Percentiles rank a stretch among this genome's conserved stretches.
phyloP scores from a whole-genome alignment of 306 rosid genomes.

The Benincasa hispida region DNA sequence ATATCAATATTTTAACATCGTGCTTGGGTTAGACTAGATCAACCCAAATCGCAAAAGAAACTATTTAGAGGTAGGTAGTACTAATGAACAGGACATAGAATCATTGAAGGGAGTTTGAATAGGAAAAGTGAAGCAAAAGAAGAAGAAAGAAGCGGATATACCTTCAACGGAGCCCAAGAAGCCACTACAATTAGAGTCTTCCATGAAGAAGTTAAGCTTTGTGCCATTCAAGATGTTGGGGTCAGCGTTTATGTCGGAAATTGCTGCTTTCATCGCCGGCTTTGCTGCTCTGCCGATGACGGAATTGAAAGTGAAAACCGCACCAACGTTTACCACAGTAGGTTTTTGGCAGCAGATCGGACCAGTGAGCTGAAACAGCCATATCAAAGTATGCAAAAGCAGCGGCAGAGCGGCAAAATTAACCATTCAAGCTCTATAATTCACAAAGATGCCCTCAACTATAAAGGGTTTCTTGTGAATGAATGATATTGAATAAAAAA shows the following conservation, averaged over 20 bases:
- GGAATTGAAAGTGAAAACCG: slow-evolving; percentile 59
- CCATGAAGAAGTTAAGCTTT: slow-evolving; percentile 26
- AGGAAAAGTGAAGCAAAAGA: neutral
- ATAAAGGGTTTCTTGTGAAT: neutral
- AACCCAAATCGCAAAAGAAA: neutral
- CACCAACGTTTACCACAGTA: slow-evolving; percentile 49
- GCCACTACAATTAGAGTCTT: slow-evolving; percentile 46
- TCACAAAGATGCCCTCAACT: neutral
- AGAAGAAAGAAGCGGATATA: slow-evolving; percentile 5
- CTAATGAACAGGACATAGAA: neutral
- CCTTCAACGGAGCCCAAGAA: slow-evolving; percentile 77
- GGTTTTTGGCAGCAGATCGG: slow-evolving; percentile 34
- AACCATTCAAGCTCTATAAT: neutral
- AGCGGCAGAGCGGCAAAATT: slow-evolving; percentile 7
- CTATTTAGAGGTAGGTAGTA: neutral
- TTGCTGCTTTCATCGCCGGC: slow-evolving; percentile 57
- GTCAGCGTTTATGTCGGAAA: slow-evolving; percentile 58
- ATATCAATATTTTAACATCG: too few species aligned
- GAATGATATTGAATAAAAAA: too few species aligned
- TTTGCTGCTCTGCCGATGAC: slow-evolving; percentile 71
- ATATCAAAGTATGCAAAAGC: slow-evolving; percentile 15
- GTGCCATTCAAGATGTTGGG: slow-evolving; percentile 48
- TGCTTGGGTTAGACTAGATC: neutral
- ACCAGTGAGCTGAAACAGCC: slow-evolving; percentile 26
- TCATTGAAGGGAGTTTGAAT: neutral